Evolutionary conservation across 2,329 filamentous ascomycete species (phyloP).

Genomic region (Epichloe sp.): DNA sequence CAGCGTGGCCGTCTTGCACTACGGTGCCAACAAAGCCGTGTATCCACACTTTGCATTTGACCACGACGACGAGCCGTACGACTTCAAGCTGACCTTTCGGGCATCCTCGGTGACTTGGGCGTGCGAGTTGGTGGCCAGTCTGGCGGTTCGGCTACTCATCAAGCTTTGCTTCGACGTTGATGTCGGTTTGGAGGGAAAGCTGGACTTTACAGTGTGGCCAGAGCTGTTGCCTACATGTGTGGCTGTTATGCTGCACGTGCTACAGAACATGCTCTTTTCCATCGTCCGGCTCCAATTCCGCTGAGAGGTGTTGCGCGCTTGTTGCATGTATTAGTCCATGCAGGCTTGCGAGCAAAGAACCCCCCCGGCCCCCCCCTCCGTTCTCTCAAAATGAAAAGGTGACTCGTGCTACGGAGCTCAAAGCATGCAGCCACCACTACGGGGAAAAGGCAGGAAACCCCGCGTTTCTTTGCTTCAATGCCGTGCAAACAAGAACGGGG

Average conservation of each 20-base stretch:
- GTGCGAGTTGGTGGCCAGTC: slow-evolving; percentile 50
- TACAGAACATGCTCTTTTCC: slow-evolving; percentile 62
- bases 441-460: not conserved
- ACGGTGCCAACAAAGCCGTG: slow-evolving; percentile 52
- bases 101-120: slow-evolving; percentile 53
- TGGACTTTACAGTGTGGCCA: slow-evolving; percentile 52
- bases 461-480: not conserved
- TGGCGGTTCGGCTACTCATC: slow-evolving; percentile 46
- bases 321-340: not conserved
- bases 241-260: slow-evolving; percentile 52
- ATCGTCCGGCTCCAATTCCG: slow-evolving; percentile 51
- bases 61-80: slow-evolving; percentile 34
- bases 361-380: not conserved
- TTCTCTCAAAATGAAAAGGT: not conserved
- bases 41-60: slow-evolving; percentile 61
- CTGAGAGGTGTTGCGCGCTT: not conserved
- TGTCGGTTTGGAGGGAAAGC: slow-evolving; percentile 50
- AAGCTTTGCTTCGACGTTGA: slow-evolving; percentile 45
- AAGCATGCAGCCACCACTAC: not conserved
- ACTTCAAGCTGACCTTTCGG: slow-evolving; percentile 50
- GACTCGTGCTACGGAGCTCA: not conserved
- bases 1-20: slow-evolving; percentile 52
- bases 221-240: slow-evolving; percentile 54
- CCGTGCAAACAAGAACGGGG: not conserved
- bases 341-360: not conserved